Base-by-base conservation (phyloP, 306 rosid genomes). In the Canavalia ensiformis region DNA sequence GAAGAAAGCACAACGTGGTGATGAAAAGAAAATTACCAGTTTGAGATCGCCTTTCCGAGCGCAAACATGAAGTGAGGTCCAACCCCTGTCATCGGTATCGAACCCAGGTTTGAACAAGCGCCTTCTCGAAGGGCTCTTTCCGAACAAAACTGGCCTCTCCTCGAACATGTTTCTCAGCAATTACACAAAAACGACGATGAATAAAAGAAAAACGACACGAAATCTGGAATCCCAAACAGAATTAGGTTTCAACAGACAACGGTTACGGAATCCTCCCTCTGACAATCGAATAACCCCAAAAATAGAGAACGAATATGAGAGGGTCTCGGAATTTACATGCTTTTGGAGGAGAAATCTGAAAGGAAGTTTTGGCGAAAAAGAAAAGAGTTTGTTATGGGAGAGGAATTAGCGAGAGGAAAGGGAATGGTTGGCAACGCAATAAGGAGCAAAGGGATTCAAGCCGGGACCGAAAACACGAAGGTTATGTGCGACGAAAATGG, bases 401-500 rank as follows among this genome's bases (percentile, higher is more conserved):
- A 37, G 76, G 56, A 89, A 82, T 89, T 95, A 95, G 86, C 97
- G 97, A 81, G 98, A 51, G 49, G 45, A 33, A 63, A 77, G 6
- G 59, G 87, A 90, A 30, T 95, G 91, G 86, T 95, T 76, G 71
- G 99, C 94, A 4, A 95, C 18, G 87, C 98, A 93, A 76, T 87
- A 93, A 30, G 97, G 90, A 35, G 96, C 87, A 33, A 92, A 92
- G 13, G 99, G 99, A 95, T 95, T 95, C 97, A 95, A 94, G 72
- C 98, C 99, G 12, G 98, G 97, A 82, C 99, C 99, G 11, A 91
- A 88, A 30, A 88, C 98, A 50, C 99, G 98, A 85, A 89, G 95
- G 81, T 95, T 95, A 41, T 83, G 90, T 6, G 69, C 82, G 80
- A 84, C 59, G 34, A 84, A 79, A 33, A 90, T 75, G 62, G 86